Base-by-base conservation (phyloP, 352 stramenopile species). In the Pythium phragmiticola region DNA sequence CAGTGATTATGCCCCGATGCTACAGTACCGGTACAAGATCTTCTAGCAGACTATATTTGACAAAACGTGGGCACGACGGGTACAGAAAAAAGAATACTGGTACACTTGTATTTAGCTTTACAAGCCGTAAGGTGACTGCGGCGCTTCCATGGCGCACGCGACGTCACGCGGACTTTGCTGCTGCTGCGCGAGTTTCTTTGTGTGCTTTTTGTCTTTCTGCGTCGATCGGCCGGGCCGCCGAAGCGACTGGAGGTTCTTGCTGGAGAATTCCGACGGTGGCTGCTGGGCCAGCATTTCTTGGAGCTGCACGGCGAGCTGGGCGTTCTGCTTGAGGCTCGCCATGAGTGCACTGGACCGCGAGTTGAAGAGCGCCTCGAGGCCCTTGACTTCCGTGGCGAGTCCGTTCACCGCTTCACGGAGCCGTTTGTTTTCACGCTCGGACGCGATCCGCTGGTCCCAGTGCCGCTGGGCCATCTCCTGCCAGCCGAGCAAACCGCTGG, bases 271-370 rank as follows among this genome's bases (percentile, higher is more conserved):
- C 8, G n/a, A 12, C 7, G 14, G 19, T 17, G 23, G 17, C 5
- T 45, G n/a, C 13, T 63, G 21, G 26, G 37, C 49, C 33, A 67
- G 23, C 14, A 67, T 43, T 16, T 47, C 46, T 16, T 67, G 42
- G 41, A 67, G 17, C 28, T 67, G 41, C 2, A 50, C n/a, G 2
- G 60, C 43, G 26, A 67, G 51, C 46, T 57, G 60, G 6, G 60
- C 55, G 33, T 60, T 56, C 43, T 67, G 60, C 46, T 47, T 21
- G 21, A 67, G 46, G 30, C 60, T 67, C 41, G 60, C 60, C 51
- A 57, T 67, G 42, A 67, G 53, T 11, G 60, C 60, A 39, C 60
- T 67, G 0, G 60, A 67, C n/a, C 60, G 60, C 26, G 60, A 67
- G 28, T 67, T 61, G 34, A 67, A 67, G 19, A 67, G 34, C 30